These are phyloP conservation scores for Arabidopsis hybrid DNA, from an alignment of 441 rosid species.

Conservation along the genomic window DNA sequence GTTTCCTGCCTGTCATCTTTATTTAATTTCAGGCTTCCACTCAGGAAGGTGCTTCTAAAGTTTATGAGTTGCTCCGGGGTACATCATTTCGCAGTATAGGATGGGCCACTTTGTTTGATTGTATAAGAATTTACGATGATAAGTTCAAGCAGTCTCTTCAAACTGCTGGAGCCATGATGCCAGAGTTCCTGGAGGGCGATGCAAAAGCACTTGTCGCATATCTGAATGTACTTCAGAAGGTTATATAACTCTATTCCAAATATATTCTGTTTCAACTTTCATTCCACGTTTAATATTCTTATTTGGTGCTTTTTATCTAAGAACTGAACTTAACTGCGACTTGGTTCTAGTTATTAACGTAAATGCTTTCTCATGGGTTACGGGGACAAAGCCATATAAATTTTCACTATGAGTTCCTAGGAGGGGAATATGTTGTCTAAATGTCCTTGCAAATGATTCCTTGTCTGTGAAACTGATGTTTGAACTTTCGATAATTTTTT, in stretches of 20 bases:
- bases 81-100: slow-evolving; percentile 91
- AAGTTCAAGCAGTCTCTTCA: slow-evolving; percentile 93
- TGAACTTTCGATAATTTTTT: slow-evolving; percentile 13
- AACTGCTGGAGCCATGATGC: slow-evolving; percentile 87
- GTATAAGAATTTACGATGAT: slow-evolving; percentile 85
- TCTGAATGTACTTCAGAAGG: slow-evolving; percentile 96
- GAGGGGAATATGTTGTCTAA: slow-evolving; percentile 1
- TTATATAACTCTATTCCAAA: slow-evolving; percentile 43
- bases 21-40: slow-evolving; percentile 75
- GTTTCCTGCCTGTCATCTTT: slow-evolving; percentile 36
- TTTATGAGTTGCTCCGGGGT: slow-evolving; percentile 90
- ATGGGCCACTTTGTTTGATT: slow-evolving; percentile 93
- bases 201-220: slow-evolving; percentile 98
- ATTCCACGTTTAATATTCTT: slow-evolving; percentile 3
- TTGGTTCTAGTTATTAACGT: not conserved
- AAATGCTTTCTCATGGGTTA: not conserved
- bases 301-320: not conserved
- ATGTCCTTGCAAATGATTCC: slow-evolving; percentile 20
- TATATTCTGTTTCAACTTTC: slow-evolving; percentile 16
- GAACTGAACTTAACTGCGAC: slow-evolving; percentile 8
- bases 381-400: not conserved
- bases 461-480: slow-evolving; percentile 10
- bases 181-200: slow-evolving; percentile 95
- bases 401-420: not conserved
- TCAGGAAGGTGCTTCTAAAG: slow-evolving; percentile 95